phyloP scores from a whole-genome alignment of 441 rosid genomes.

The Brassica hybrid region DNA sequence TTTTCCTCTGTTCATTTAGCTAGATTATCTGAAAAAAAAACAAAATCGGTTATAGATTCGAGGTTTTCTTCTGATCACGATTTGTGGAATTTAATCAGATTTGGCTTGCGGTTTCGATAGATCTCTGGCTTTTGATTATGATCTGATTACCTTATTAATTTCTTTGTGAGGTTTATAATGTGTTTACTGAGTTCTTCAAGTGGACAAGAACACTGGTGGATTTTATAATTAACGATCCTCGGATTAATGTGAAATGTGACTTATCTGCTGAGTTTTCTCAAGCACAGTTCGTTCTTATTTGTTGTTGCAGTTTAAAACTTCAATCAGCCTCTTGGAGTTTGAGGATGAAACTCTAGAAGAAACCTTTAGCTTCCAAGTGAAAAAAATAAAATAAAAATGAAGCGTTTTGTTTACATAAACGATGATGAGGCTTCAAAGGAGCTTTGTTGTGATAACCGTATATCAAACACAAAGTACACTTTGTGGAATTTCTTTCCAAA shows the following conservation, averaged over 20 bases:
- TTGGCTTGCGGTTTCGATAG: too few relatives aligned
- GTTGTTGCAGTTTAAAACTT: constrained; percentile 35
- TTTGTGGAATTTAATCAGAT: constrained; percentile 1
- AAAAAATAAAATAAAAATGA: constrained; percentile 55
- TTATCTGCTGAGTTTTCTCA: constrained; percentile 6
- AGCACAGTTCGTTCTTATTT: neutral
- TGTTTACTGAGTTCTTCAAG: constrained; percentile 11
- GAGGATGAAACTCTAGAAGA: constrained; percentile 39
- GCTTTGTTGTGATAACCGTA: constrained; percentile 80
- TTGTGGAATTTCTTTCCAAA: constrained; percentile 90
- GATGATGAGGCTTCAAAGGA: constrained; percentile 76
- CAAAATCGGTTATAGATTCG: neutral
- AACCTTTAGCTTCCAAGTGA: constrained; percentile 27
- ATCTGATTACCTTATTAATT: too few relatives aligned
- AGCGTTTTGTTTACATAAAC: constrained; percentile 87
- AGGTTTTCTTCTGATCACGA: neutral
- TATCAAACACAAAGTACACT: constrained; percentile 93
- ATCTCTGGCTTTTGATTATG: constrained; percentile 10
- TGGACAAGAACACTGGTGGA: neutral
- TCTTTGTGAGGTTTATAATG: constrained; percentile 29
- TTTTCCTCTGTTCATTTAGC: too few relatives aligned
- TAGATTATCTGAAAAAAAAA: neutral
- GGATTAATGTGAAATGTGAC: constrained; percentile 19
- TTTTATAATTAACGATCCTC: neutral
- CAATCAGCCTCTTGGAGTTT: constrained; percentile 28